These are phyloP conservation scores for Penicillium capsulatum DNA, from an alignment of 2,329 filamentous ascomycete species.

Conservation along the genomic window DNA sequence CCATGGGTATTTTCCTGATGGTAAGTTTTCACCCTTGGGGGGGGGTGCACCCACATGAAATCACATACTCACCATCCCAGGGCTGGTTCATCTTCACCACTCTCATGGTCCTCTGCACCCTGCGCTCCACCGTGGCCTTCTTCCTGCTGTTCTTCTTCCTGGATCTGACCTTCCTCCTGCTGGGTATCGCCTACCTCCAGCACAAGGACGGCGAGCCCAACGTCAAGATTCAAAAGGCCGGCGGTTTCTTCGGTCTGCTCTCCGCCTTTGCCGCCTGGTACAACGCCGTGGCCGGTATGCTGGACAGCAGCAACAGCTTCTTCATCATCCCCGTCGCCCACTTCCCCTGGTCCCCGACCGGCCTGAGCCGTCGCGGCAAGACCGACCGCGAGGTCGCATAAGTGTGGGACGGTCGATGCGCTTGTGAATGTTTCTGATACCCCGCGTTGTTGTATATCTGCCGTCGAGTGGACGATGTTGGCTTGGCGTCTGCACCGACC, in stretches of 20 bases:
- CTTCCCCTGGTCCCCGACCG: constrained; percentile 90
- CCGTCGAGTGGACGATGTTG: constrained; percentile 11
- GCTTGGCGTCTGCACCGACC: not conserved
- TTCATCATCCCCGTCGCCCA: constrained; percentile 88
- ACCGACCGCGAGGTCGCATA: constrained; percentile 44
- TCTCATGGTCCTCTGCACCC: constrained; percentile 67
- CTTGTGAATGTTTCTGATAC: constrained; percentile 35
- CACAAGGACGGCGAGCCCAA: constrained; percentile 41
- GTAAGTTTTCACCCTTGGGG: constrained; percentile 39
- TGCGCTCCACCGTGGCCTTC: constrained; percentile 74
- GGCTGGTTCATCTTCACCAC: constrained; percentile 85
- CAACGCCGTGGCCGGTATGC: constrained; percentile 76
- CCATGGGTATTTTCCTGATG: constrained; percentile 69
- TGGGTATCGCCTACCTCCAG: constrained; percentile 61
- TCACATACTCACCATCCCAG: constrained; percentile 20
- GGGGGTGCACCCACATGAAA: not conserved
- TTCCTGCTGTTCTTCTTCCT: constrained; percentile 73
- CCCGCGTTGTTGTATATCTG: constrained; percentile 22
- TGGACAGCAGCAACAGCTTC: constrained; percentile 70
- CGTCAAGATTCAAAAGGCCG: constrained; percentile 59
- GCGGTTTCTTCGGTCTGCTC: constrained; percentile 74
- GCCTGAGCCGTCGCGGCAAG: constrained; percentile 57
- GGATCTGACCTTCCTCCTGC: constrained; percentile 69
- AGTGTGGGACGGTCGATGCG: too few relatives aligned
- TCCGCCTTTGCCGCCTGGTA: constrained; percentile 84